These are phyloP conservation scores for Pseudoneurospora amorphoporcata DNA, from an alignment of 495 filamentous ascomycete genomes.

Conservation along the genomic window DNA sequence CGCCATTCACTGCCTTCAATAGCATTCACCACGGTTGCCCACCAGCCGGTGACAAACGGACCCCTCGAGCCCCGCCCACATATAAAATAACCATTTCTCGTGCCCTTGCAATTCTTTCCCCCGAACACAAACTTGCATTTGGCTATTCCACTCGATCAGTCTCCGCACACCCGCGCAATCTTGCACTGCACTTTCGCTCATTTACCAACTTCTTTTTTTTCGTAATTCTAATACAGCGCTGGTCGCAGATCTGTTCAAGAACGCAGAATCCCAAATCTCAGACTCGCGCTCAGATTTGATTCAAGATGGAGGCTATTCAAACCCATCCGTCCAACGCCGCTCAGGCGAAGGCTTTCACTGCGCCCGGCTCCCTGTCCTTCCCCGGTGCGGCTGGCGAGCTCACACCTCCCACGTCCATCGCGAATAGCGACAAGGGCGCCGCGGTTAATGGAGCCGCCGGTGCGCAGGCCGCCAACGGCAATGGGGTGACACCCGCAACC, in stretches of 20 bases:
- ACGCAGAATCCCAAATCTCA: constrained; percentile 1
- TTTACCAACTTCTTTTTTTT: not conserved
- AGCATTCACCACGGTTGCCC: not conserved
- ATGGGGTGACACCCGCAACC: constrained; percentile 89
- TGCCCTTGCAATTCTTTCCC: not conserved
- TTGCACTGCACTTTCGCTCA: not conserved
- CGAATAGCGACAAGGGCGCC: constrained; percentile 33
- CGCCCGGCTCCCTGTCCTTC: constrained; percentile 80
- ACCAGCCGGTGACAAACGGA: not conserved
- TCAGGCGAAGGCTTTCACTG: constrained; percentile 87
- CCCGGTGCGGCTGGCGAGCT: constrained; percentile 73
- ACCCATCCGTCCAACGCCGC: constrained; percentile 79
- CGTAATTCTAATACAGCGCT: constrained; percentile 4
- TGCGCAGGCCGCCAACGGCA: constrained; percentile 48
- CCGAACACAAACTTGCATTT: not conserved
- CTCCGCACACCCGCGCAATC: not conserved
- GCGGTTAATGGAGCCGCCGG: constrained; percentile 48
- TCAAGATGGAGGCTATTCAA: constrained; percentile 74
- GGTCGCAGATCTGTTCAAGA: constrained; percentile 14
- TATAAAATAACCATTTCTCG: not conserved
- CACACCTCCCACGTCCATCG: constrained; percentile 59
- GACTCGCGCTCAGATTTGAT: constrained; percentile 13
- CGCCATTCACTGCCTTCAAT: not conserved
- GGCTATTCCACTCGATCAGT: not conserved
- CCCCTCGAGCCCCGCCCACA: not conserved